Evolutionary conservation across 1,139 yeast genomes (phyloP).

Genomic region (Hyphopichia khmerensis): DNA sequence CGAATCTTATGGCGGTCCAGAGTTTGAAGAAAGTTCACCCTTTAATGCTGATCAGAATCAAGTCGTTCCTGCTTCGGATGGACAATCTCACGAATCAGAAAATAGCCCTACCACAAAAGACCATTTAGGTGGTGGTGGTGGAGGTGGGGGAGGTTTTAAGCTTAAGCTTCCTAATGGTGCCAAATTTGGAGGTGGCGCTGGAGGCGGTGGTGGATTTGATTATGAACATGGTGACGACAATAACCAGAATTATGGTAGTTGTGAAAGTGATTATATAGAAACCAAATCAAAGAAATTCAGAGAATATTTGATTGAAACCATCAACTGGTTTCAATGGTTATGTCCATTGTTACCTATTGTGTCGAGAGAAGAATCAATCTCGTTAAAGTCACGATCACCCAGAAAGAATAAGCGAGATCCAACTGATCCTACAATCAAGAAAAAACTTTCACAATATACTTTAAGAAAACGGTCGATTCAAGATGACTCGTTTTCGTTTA

Average conservation of each 20-base stretch:
- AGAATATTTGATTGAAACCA: constrained; percentile 2
- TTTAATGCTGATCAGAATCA: constrained; percentile 8
- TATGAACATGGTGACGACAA: constrained; percentile 9
- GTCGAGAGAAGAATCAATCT: background rate
- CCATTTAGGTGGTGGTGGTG: constrained; percentile 16
- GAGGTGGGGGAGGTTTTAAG: constrained; percentile 19
- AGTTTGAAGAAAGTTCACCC: background rate
- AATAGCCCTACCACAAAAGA: constrained; percentile 8
- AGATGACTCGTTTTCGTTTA: constrained; percentile 1
- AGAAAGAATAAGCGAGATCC: background rate
- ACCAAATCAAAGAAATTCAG: background rate
- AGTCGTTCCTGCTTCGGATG: no score
- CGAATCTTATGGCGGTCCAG: background rate
- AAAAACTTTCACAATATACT: constrained; percentile 3
- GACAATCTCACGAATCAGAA: no score
- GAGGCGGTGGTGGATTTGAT: constrained; percentile 30
- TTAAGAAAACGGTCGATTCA: constrained; percentile 1
- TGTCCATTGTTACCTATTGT: constrained; percentile 11
- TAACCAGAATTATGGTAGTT: constrained; percentile 2
- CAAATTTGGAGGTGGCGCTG: constrained; percentile 12
- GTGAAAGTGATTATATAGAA: background rate
- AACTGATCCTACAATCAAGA: constrained; percentile 1
- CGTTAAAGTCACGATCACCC: background rate
- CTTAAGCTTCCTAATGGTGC: background rate
- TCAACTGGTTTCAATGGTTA: constrained; percentile 24